A percentile compares a stretch with the other conserved stretches of the same genome.
Evolutionary conservation across 2,329 filamentous ascomycete genomes (phyloP).

Genomic region (Colletotrichum karsti): DNA sequence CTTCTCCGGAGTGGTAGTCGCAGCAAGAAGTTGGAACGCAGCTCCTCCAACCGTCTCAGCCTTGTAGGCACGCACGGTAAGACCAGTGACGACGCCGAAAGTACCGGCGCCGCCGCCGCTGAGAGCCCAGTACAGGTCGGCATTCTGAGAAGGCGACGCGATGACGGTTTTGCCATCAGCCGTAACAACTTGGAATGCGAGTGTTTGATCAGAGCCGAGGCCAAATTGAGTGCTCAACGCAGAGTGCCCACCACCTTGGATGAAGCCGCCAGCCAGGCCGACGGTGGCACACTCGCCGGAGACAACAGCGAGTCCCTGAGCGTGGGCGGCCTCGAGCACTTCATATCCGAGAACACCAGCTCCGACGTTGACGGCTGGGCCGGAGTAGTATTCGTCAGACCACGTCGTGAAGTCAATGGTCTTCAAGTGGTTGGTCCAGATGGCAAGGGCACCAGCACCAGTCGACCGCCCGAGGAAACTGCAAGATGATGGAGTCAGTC

Average conservation of each 20-base stretch:
- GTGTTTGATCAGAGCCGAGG: slow-evolving; percentile 56
- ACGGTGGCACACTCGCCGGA: slow-evolving; percentile 30
- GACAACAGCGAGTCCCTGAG: slow-evolving; percentile 25
- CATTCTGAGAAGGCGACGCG: slow-evolving; percentile 50
- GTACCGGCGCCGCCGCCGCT: slow-evolving; percentile 60
- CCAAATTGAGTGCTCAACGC: slow-evolving; percentile 51
- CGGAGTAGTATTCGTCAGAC: slow-evolving; percentile 51
- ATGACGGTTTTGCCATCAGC: slow-evolving; percentile 49
- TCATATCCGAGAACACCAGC: slow-evolving; percentile 62
- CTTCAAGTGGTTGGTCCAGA: slow-evolving; percentile 51
- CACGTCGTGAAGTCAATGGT: slow-evolving; percentile 49
- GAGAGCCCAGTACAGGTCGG: slow-evolving; percentile 64
- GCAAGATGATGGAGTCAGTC: not conserved
- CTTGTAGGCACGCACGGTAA: slow-evolving; percentile 57
- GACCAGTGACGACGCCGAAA: slow-evolving; percentile 59
- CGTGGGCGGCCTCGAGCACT: slow-evolving; percentile 46
- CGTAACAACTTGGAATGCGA: slow-evolving; percentile 55
- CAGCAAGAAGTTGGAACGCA: slow-evolving; percentile 47
- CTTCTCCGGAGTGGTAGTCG: slow-evolving; percentile 37
- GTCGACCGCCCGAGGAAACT: slow-evolving; percentile 44
- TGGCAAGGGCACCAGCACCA: slow-evolving; percentile 44
- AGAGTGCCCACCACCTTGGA: slow-evolving; percentile 56
- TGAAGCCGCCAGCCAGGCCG: slow-evolving; percentile 54
- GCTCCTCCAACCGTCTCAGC: slow-evolving; percentile 52
- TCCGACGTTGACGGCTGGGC: slow-evolving; percentile 61